Percentiles rank a stretch among this genome's conserved stretches.
Conservation (phyloP, 2,329 filamentous ascomycete species). For the Ilyonectria sp. region DNA sequence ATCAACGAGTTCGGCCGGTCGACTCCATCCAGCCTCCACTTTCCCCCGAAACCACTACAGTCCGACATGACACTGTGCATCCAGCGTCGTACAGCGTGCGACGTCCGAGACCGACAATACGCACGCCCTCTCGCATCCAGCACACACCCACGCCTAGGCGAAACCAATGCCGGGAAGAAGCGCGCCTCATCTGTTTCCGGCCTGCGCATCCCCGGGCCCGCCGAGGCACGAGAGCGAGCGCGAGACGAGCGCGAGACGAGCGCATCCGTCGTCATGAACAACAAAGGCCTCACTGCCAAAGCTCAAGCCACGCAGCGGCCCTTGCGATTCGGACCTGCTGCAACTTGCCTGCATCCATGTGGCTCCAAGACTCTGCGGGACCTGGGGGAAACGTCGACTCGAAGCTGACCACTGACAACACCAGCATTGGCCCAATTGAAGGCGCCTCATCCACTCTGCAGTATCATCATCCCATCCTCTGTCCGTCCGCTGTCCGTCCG, state of each 20-base stretch:
- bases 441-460: slow-evolving; percentile 28
- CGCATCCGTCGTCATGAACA: slow-evolving; percentile 34
- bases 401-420: slow-evolving; percentile 40
- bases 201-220: slow-evolving; percentile 27
- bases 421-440: slow-evolving; percentile 37
- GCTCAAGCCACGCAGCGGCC: slow-evolving; percentile 24
- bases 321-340: slow-evolving; percentile 32
- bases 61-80: slow-evolving; percentile 23
- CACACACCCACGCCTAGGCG: slow-evolving; percentile 35
- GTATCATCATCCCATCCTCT: slow-evolving; percentile 20
- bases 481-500: no score
- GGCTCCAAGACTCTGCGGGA: slow-evolving; percentile 20
- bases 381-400: slow-evolving; percentile 32
- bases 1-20: slow-evolving; percentile 22
- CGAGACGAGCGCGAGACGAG: slow-evolving; percentile 11
- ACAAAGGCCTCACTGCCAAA: slow-evolving; percentile 40
- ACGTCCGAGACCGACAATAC: slow-evolving; percentile 8
- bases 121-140: slow-evolving; percentile 27
- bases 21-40: slow-evolving; percentile 28
- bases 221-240: slow-evolving; percentile 19
- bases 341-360: slow-evolving; percentile 31
- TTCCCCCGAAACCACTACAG: slow-evolving; percentile 14
- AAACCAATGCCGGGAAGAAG: slow-evolving; percentile 47
- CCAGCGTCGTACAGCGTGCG: neutral
- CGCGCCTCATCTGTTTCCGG: slow-evolving; percentile 43